A percentile compares a stretch with the other conserved stretches of the same genome.
Conservation (phyloP, 2,329 filamentous ascomycete species). For the Aaosphaeria arxii region DNA sequence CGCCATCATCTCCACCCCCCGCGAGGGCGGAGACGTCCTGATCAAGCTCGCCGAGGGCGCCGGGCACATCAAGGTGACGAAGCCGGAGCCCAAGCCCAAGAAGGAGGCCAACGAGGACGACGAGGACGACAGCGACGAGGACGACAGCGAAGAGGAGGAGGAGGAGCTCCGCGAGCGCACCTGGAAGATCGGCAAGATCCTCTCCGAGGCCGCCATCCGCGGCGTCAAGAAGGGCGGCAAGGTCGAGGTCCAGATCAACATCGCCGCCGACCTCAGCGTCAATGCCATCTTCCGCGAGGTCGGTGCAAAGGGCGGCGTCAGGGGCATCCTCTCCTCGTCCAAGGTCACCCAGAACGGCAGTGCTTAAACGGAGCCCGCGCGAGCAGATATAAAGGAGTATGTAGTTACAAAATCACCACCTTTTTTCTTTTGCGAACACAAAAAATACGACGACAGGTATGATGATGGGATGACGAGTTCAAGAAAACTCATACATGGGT, state of each 20-base stretch:
- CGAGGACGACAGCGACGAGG: constrained; percentile 59
- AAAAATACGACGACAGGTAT: too few species aligned
- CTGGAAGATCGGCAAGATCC: constrained; percentile 79
- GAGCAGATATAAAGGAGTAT: neutral
- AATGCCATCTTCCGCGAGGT: constrained; percentile 82
- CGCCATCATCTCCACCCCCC: constrained; percentile 71
- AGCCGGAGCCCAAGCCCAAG: constrained; percentile 70
- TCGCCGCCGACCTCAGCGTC: constrained; percentile 74
- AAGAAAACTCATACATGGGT: too few species aligned
- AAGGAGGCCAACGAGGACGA: constrained; percentile 57
- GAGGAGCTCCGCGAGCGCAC: constrained; percentile 87
- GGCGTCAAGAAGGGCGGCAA: constrained; percentile 84
- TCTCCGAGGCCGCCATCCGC: constrained; percentile 83
- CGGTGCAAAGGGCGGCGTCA: constrained; percentile 72
- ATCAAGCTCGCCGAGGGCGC: constrained; percentile 85
- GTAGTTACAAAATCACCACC: neutral
- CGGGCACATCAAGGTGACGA: constrained; percentile 89
- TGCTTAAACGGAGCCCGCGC: constrained; percentile 9
- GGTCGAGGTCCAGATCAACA: constrained; percentile 90
- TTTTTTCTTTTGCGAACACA: too few species aligned
- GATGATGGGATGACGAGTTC: too few species aligned
- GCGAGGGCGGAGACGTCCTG: constrained; percentile 82
- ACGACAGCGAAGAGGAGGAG: constrained; percentile 68
- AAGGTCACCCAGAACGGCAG: constrained; percentile 26
- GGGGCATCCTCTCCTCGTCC: constrained; percentile 26